A percentile compares a stretch with the other conserved stretches of the same genome.
phyloP scores from a whole-genome alignment of 805 yeast species.

The Teunomyces barrocoloradensis region DNA sequence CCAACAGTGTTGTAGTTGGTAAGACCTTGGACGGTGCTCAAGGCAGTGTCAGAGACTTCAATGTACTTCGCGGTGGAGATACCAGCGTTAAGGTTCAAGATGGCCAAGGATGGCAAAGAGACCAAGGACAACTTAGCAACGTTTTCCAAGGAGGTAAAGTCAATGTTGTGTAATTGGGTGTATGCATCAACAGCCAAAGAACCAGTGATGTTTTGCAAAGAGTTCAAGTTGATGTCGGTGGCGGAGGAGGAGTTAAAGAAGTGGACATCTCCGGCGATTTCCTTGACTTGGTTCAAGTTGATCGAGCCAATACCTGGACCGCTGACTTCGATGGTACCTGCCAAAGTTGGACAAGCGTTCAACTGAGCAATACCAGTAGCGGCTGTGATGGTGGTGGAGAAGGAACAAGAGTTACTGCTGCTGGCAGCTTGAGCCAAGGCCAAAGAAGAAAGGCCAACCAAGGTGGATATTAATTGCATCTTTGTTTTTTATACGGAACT shows the following conservation, averaged over 20 bases:
- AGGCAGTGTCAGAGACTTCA: constrained; percentile 42
- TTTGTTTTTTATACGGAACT: background rate
- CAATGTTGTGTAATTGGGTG: constrained; percentile 38
- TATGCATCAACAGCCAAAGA: constrained; percentile 34
- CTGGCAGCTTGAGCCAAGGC: constrained; percentile 11
- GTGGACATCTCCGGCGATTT: constrained; percentile 25
- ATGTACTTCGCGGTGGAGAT: constrained; percentile 31
- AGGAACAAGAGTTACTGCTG: constrained; percentile 31
- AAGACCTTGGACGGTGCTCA: constrained; percentile 33
- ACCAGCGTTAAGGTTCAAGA: constrained; percentile 36
- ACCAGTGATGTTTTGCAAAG: constrained; percentile 33
- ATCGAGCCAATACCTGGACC: constrained; percentile 20
- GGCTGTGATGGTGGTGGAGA: constrained; percentile 39
- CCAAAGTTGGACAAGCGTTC: constrained; percentile 41
- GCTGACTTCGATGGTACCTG: constrained; percentile 36
- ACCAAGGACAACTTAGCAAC: constrained; percentile 32
- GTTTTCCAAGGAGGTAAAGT: constrained; percentile 29
- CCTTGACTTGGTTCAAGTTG: constrained; percentile 20
- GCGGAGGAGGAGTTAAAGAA: constrained; percentile 40
- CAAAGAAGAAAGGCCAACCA: constrained; percentile 5
- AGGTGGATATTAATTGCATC: constrained; percentile 7
- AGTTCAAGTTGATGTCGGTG: constrained; percentile 29
- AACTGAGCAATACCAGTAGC: constrained; percentile 32
- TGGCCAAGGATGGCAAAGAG: constrained; percentile 42
- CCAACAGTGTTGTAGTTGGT: constrained; percentile 30